Evolutionary conservation across 2,329 filamentous ascomycete species (phyloP).

Genomic region (Xylaria sp.): DNA sequence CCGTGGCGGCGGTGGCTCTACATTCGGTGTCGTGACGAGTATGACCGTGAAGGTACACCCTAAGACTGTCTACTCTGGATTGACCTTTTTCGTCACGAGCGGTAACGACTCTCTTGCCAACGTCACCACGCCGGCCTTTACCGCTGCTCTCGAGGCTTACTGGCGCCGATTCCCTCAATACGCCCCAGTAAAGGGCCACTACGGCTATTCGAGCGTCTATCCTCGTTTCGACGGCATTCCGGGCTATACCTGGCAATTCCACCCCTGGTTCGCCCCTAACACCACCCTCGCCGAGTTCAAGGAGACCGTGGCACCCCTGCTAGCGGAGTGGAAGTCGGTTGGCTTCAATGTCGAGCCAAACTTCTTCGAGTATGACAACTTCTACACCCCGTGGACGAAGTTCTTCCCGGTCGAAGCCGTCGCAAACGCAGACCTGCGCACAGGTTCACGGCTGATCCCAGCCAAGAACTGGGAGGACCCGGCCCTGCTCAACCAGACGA

Average conservation of each 20-base stretch:
- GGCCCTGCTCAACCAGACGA: conserved; percentile 35
- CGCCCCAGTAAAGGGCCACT: conserved; percentile 44
- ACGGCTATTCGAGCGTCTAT: conserved; percentile 40
- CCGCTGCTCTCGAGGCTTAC: conserved; percentile 49
- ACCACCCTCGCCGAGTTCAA: conserved; percentile 51
- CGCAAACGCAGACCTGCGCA: conserved; percentile 46
- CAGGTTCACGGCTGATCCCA: conserved; percentile 56
- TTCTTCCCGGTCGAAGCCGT: conserved; percentile 57
- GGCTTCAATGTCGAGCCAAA: conserved; percentile 29
- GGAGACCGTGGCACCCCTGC: conserved; percentile 48
- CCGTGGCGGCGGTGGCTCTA: conserved; percentile 56
- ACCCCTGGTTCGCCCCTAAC: conserved; percentile 53
- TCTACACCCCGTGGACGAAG: conserved; percentile 27
- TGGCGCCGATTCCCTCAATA: conserved; percentile 48
- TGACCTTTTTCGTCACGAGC: conserved; percentile 47
- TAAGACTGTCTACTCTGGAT: conserved; percentile 51
- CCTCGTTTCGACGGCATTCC: conserved; percentile 39
- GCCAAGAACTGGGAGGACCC: conserved; percentile 52
- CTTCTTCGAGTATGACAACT: conserved; percentile 49
- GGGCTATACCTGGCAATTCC: conserved; percentile 32
- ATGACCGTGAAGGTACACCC: conserved; percentile 52
- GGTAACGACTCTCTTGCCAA: conserved; percentile 42
- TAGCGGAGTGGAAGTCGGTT: conserved; percentile 37
- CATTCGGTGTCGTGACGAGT: conserved; percentile 56
- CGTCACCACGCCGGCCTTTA: conserved; percentile 43